Conservation (phyloP, 495 filamentous ascomycete species). For the Hyphodiscus hymeniophilus region DNA sequence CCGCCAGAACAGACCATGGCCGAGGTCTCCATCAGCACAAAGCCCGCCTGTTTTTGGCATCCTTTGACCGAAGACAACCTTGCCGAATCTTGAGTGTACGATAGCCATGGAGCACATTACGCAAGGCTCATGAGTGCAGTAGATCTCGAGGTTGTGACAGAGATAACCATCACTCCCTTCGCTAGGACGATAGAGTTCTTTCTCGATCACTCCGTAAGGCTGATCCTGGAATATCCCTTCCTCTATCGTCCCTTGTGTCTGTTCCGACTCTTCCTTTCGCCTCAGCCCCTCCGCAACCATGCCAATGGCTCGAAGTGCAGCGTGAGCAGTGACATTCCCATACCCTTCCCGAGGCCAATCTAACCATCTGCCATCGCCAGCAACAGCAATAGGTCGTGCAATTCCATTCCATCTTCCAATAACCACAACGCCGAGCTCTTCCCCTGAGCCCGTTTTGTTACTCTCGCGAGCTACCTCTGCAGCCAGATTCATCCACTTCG, state of each 20-base stretch:
- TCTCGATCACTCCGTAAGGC: constrained; percentile 8
- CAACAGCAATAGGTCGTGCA: constrained; percentile 52
- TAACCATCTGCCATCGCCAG: constrained; percentile 67
- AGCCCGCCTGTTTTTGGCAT: constrained; percentile 55
- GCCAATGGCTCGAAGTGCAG: constrained; percentile 77
- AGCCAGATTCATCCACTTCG: constrained; percentile 63
- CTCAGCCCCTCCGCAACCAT: constrained; percentile 66
- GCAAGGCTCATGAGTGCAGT: constrained; percentile 90
- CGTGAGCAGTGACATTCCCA: constrained; percentile 74
- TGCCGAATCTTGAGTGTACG: constrained; percentile 79
- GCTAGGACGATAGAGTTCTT: constrained; percentile 9
- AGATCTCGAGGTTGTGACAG: constrained; percentile 84
- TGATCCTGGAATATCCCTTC: constrained; percentile 35
- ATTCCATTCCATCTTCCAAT: constrained; percentile 45
- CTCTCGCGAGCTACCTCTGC: constrained; percentile 51
- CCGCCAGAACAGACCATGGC: constrained; percentile 86
- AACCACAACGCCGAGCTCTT: constrained; percentile 73
- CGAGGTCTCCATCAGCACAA: constrained; percentile 40
- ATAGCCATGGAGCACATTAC: constrained; percentile 95
- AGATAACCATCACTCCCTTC: constrained; percentile 65
- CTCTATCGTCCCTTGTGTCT: background rate
- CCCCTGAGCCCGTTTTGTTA: constrained; percentile 48
- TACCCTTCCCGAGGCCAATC: constrained; percentile 19
- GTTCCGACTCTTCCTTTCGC: background rate
- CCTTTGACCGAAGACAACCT: constrained; percentile 64